Evolutionary conservation across 805 yeast genomes (phyloP), one percentile per base, ranked within the genome.

Genomic region (Debaryomyces maramus): DNA sequence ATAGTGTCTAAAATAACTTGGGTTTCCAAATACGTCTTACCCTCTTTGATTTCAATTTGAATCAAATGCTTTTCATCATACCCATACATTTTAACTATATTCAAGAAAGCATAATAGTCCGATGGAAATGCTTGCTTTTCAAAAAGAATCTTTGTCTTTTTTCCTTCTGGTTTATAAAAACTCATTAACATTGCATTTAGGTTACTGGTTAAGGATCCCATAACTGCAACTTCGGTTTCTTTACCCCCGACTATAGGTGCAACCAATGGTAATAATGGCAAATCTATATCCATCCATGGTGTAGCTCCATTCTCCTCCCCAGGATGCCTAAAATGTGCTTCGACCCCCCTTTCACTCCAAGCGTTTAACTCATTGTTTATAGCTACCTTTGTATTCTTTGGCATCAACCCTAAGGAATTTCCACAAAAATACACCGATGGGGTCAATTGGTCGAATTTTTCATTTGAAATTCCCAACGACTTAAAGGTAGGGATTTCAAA

Each of bases 351-450:
- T 19, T 60, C 69, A 21, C 78, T 70, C 98, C 98, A 90, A 0
- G 93, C 95, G 47, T 80, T 76, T 35, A 90, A 65, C 60, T 90
- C 97, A 29, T 67, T 72, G 35, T 63, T 61, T 11, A 90, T 66
- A 11, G 85, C 85, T 5, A 48, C 46, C 23, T 77, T 67, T 0
- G 90, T 81, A 6, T 67, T 55, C 36, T 62, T 67, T 0, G 98
- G 97, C 90, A 88, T 85, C 43, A 90, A 65, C 0, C 98, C 98
- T 5, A 90, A 76, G n/a, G 96, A 88, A 66, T 90, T 91, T 2
- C 98, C 98, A 63, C 96, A 88, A 34, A 90, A 68, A 56, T 90
- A 91, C 16, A 75, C 68, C 9, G 77, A 67, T 6, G 49, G 41
- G 24, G 52, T 44, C 14, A 42, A 40, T 6, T 50, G 48, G 15